A percentile compares a stretch with the other conserved stretches of the same genome.
Conservation (phyloP, 2,329 filamentous ascomycete genomes). For the Dactylellina cionopaga region DNA sequence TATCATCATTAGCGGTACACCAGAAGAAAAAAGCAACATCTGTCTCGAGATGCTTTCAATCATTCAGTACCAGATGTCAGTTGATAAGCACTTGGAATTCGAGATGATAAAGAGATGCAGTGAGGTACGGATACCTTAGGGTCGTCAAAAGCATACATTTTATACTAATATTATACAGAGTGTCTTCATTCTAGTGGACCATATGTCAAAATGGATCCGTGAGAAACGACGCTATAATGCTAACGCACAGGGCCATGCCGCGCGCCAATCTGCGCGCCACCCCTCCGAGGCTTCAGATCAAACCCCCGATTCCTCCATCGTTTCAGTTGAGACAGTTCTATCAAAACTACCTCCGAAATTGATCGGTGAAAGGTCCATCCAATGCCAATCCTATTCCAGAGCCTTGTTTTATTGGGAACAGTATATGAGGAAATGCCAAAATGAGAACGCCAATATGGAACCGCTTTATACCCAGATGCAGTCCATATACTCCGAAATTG, state of each 20-base stretch:
- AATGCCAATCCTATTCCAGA: constrained; percentile 90
- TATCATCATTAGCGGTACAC: constrained; percentile 77
- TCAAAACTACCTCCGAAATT: constrained; percentile 74
- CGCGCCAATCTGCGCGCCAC: constrained; percentile 52
- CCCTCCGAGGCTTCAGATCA: constrained; percentile 15
- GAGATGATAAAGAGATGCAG: constrained; percentile 86
- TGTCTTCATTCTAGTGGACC: constrained; percentile 85
- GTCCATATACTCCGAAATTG: constrained; percentile 95
- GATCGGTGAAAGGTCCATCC: constrained; percentile 85
- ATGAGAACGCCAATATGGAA: constrained; percentile 68
- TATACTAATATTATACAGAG: neutral
- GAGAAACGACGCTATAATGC: constrained; percentile 70
- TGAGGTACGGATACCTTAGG: constrained; percentile 71
- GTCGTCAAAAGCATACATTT: neutral
- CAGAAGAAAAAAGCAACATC: constrained; percentile 72
- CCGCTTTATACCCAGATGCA: constrained; percentile 81
- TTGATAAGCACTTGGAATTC: constrained; percentile 68
- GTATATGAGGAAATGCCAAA: constrained; percentile 72
- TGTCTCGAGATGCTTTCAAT: constrained; percentile 78
- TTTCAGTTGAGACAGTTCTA: constrained; percentile 77
- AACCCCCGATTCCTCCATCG: constrained; percentile 25
- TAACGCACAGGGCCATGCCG: constrained; percentile 53
- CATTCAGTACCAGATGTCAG: constrained; percentile 71
- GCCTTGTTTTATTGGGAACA: constrained; percentile 96
- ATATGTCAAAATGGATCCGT: constrained; percentile 88